Evolutionary conservation across 345 rosid species (phyloP).

Genomic region (Citrus trifoliata): DNA sequence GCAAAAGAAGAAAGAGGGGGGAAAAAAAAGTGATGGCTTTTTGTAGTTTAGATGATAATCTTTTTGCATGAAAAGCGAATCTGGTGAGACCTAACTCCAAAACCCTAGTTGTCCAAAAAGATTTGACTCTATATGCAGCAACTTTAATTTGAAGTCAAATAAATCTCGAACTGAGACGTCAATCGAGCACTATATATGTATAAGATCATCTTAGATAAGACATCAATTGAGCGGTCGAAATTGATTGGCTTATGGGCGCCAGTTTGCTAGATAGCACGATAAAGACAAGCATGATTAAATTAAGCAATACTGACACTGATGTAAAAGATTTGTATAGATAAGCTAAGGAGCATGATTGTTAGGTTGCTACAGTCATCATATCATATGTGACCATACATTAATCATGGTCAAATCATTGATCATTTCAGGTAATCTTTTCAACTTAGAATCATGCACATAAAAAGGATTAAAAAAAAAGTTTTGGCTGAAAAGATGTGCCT

Average conservation of each 20-base stretch:
- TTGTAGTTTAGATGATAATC: neutral
- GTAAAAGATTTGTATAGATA: neutral
- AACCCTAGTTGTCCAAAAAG: constrained; percentile 9
- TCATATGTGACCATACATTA: neutral
- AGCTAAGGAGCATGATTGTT: constrained; percentile 3
- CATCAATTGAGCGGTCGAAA: constrained; percentile 11
- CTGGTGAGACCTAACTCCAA: constrained; percentile 24
- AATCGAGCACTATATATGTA: neutral
- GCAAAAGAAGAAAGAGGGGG: neutral
- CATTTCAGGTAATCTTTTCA: neutral
- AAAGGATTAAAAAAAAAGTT: neutral
- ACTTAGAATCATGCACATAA: neutral
- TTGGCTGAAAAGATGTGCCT: constrained; percentile 7
- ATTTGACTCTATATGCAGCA: constrained; percentile 15
- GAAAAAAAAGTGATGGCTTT: neutral
- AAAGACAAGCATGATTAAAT: constrained; percentile 5
- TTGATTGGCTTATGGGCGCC: constrained; percentile 23
- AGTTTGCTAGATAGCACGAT: constrained; percentile 7
- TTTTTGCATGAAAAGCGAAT: constrained; percentile 26
- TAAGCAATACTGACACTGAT: neutral
- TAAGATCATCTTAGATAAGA: constrained; percentile 1
- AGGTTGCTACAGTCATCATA: constrained; percentile 9
- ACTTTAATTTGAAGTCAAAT: constrained; percentile 9
- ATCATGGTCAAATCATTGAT: constrained; percentile 20
- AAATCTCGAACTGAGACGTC: constrained; percentile 9